phyloP scores from a whole-genome alignment of 345 rosid species.

The Pelargonium nanum region DNA sequence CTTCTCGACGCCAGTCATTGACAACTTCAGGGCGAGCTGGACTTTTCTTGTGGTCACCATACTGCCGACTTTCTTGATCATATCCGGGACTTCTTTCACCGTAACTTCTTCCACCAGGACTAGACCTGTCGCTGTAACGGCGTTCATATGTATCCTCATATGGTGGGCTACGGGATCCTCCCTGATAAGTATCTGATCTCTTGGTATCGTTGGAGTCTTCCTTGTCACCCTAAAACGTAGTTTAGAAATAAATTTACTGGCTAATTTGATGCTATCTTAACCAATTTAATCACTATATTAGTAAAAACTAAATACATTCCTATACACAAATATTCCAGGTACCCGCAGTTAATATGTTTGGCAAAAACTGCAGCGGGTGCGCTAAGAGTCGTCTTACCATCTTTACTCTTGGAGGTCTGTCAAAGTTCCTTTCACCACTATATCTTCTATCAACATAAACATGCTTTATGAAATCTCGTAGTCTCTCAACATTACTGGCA shows the following conservation, averaged over 20 bases:
- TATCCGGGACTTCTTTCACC: constrained; percentile 42
- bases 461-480: constrained; percentile 70
- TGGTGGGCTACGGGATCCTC: constrained; percentile 33
- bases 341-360: not conserved
- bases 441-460: constrained; percentile 72
- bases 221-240: constrained; percentile 28
- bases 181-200: constrained; percentile 23
- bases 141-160: constrained; percentile 28
- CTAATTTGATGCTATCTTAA: not conserved
- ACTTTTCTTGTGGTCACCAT: constrained; percentile 36
- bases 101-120: constrained; percentile 31
- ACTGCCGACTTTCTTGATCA: constrained; percentile 32
- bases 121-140: constrained; percentile 18
- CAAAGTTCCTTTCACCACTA: constrained; percentile 36
- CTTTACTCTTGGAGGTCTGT: constrained; percentile 32
- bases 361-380: not conserved
- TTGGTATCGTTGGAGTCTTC: constrained; percentile 32
- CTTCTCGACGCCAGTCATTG: constrained; percentile 69
- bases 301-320: not conserved
- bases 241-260: not conserved
- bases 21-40: constrained; percentile 72
- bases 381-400: constrained; percentile 31
- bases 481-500: constrained; percentile 58
- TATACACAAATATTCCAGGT: not conserved
- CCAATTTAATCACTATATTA: constrained; percentile 1